Conservation (phyloP, 2,329 filamentous ascomycete genomes). For the Pezicula neosporulosa region DNA sequence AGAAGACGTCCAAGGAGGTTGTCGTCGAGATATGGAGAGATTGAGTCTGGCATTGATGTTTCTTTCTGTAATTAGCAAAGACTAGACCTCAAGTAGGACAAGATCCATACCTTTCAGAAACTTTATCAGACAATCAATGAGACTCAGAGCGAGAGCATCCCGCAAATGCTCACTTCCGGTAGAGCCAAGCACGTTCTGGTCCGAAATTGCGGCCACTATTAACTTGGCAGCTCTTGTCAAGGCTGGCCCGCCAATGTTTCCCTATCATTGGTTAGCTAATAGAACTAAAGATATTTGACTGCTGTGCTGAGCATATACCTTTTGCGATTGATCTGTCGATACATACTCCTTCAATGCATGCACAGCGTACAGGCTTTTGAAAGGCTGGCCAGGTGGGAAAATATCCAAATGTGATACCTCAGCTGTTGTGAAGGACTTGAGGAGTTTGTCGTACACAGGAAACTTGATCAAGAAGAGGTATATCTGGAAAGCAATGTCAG, state of each 20-base stretch:
- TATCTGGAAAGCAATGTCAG: slow-evolving; percentile 42
- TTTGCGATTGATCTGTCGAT: slow-evolving; percentile 15
- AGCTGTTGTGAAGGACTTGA: slow-evolving; percentile 54
- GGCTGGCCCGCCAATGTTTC: slow-evolving; percentile 29
- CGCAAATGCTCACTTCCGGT: slow-evolving; percentile 41
- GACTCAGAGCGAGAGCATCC: slow-evolving; percentile 45
- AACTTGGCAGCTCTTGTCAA: slow-evolving; percentile 45
- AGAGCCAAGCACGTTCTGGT: slow-evolving; percentile 47
- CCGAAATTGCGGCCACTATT: slow-evolving; percentile 57
- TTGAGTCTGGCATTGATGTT: slow-evolving; percentile 30
- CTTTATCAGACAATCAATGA: slow-evolving; percentile 54
- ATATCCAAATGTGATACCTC: slow-evolving; percentile 53
- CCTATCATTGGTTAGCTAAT: slow-evolving; percentile 14
- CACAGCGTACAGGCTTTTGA: slow-evolving; percentile 70
- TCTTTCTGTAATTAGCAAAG: slow-evolving; percentile 30
- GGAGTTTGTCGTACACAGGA: slow-evolving; percentile 61
- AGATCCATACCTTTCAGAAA: slow-evolving; percentile 47
- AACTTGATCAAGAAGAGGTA: slow-evolving; percentile 69
- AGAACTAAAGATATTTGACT: slow-evolving; percentile 24
- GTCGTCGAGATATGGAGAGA: slow-evolving; percentile 27
- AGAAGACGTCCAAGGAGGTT: slow-evolving; percentile 29
- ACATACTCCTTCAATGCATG: slow-evolving; percentile 64
- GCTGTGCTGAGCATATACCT: slow-evolving; percentile 29
- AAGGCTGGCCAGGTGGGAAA: slow-evolving; percentile 67
- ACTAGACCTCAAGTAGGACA: slow-evolving; percentile 2